These are phyloP conservation scores for Mycena rosella DNA, from an alignment of 768 basidiomycete species.

Conservation along the genomic window DNA sequence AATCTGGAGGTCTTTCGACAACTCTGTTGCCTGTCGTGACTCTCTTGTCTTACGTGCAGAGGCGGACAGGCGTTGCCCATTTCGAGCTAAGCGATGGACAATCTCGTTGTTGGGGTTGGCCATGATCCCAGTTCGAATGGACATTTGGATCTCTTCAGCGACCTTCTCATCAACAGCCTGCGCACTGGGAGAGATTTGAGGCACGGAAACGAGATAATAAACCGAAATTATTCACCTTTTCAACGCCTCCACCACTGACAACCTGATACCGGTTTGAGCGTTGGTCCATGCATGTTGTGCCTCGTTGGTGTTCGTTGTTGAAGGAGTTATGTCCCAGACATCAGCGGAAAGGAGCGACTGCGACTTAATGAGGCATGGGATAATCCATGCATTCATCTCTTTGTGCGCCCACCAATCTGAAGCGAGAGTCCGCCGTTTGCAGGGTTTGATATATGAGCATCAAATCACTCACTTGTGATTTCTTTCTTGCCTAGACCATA, in stretches of 20 bases:
- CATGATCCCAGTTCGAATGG: neutral
- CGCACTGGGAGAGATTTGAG: conserved; percentile 4
- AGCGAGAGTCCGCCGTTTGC: neutral
- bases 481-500: neutral
- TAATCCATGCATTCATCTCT: conserved; percentile 39
- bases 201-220: neutral
- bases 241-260: conserved; percentile 39
- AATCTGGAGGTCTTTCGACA: no score
- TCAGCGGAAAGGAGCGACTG: conserved; percentile 33
- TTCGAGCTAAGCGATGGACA: neutral
- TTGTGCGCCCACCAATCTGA: conserved; percentile 45
- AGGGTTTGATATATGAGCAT: neutral
- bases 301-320: conserved; percentile 41
- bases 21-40: neutral
- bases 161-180: neutral
- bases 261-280: conserved; percentile 33
- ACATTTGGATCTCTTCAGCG: conserved; percentile 16
- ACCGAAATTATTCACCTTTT: neutral
- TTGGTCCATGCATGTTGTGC: conserved; percentile 42
- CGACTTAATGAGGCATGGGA: conserved; percentile 40
- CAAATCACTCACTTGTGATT: conserved; percentile 9
- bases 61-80: neutral
- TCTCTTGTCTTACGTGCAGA: neutral
- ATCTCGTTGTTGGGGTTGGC: conserved; percentile 19
- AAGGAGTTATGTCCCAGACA: conserved; percentile 38